phyloP scores from a whole-genome alignment of 1,284 basidiomycete species.

The Spongiforma sp. region DNA sequence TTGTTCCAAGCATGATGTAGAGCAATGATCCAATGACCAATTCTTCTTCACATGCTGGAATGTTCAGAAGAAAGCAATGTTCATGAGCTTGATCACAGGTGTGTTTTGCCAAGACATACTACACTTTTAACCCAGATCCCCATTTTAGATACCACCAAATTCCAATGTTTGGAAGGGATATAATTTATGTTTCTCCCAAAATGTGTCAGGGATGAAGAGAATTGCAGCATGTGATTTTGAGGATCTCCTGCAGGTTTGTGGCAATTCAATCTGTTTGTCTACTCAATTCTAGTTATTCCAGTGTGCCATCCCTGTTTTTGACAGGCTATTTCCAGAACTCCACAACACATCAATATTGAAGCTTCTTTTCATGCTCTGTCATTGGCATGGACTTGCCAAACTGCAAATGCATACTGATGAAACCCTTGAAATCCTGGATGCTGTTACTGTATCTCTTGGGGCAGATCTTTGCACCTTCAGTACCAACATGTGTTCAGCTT shows the following conservation, averaged over 20 bases:
- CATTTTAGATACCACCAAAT: neutral
- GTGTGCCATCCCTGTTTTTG: slow-evolving; percentile 31
- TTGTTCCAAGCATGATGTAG: too few relatives aligned
- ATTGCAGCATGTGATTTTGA: slow-evolving; percentile 26
- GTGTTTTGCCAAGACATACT: neutral
- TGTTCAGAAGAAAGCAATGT: neutral
- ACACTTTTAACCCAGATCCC: neutral
- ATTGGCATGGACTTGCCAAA: slow-evolving; percentile 19
- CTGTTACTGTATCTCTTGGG: neutral
- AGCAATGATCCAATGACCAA: too few relatives aligned
- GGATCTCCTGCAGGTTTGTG: slow-evolving; percentile 19
- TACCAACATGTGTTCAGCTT: slow-evolving; percentile 1
- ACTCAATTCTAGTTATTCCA: neutral
- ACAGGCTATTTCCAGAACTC: slow-evolving; percentile 12
- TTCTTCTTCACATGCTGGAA: neutral
- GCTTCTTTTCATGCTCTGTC: slow-evolving; percentile 8
- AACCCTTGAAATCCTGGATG: slow-evolving; percentile 3
- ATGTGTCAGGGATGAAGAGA: neutral
- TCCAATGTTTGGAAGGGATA: slow-evolving; percentile 11
- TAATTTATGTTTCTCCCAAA: neutral
- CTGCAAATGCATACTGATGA: neutral
- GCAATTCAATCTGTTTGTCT: neutral
- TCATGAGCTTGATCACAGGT: neutral
- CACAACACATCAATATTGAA: slow-evolving; percentile 18
- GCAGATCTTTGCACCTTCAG: neutral